Conservation (phyloP, 352 stramenopile species). For the Globisporangium parvum region DNA sequence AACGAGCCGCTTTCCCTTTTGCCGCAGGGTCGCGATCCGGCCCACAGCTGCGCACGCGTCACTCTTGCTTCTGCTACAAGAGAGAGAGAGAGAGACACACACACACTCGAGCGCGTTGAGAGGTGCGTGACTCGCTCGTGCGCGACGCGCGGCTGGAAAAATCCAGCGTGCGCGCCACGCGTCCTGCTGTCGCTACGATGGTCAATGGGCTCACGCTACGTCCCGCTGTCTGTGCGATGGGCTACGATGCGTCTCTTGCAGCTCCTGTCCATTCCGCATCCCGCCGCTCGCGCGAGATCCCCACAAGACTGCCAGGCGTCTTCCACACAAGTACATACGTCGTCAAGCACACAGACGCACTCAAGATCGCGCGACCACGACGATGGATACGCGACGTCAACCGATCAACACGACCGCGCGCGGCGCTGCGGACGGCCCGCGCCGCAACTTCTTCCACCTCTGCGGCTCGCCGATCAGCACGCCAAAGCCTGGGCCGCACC, state of each 20-base stretch:
- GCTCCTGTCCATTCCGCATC: not conserved
- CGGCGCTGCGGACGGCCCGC: conserved; percentile 1
- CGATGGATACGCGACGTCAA: not conserved
- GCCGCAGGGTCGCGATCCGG: no score
- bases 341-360: not conserved
- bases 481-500: conserved; percentile 32
- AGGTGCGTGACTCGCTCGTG: not conserved
- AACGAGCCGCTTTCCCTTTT: not conserved
- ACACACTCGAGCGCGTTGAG: no score
- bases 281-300: no score
- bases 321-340: not conserved
- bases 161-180: not conserved
- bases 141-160: not conserved
- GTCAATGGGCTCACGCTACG: not conserved
- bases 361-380: not conserved
- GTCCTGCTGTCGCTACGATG: no score
- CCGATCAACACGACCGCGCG: not conserved
- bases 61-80: not conserved
- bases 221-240: not conserved
- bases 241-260: not conserved
- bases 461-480: conserved; percentile 79
- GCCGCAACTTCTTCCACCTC: conserved; percentile 55
- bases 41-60: not conserved
- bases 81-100: not conserved
- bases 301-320: not conserved